Evolutionary conservation across 306 rosid genomes (phyloP).

Genomic region (Gillenia trifoliata): DNA sequence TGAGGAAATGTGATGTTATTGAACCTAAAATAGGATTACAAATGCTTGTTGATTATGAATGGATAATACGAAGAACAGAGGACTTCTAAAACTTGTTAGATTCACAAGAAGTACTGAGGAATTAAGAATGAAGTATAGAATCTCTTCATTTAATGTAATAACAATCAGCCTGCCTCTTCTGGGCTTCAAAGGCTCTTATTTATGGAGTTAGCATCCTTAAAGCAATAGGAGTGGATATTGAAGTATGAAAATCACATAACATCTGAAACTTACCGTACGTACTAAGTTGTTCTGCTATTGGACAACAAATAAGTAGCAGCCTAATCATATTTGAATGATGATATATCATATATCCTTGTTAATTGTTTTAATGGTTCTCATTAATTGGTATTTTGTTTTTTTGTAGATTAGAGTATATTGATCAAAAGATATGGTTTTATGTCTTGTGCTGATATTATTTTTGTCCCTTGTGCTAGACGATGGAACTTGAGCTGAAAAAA

Average conservation of each 20-base stretch:
- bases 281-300: neutral
- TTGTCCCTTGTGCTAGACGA: conserved; percentile 40
- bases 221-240: neutral
- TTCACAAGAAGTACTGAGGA: neutral
- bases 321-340: neutral
- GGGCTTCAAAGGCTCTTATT: neutral
- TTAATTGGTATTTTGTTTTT: neutral
- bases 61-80: neutral
- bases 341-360: neutral
- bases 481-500: conserved; percentile 85
- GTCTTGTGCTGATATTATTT: neutral
- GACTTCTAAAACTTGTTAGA: neutral
- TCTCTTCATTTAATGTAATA: neutral
- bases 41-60: neutral
- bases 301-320: neutral
- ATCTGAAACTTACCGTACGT: neutral
- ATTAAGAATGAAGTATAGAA: neutral
- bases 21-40: neutral
- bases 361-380: neutral
- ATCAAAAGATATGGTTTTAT: neutral
- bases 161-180: neutral
- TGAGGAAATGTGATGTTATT: neutral
- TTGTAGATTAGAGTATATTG: neutral
- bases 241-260: neutral
- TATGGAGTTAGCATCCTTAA: neutral